Evolutionary conservation across 805 yeast genomes (phyloP), one percentile per base, ranked within the genome.

Genomic region (Saccharomycopsis sp.): DNA sequence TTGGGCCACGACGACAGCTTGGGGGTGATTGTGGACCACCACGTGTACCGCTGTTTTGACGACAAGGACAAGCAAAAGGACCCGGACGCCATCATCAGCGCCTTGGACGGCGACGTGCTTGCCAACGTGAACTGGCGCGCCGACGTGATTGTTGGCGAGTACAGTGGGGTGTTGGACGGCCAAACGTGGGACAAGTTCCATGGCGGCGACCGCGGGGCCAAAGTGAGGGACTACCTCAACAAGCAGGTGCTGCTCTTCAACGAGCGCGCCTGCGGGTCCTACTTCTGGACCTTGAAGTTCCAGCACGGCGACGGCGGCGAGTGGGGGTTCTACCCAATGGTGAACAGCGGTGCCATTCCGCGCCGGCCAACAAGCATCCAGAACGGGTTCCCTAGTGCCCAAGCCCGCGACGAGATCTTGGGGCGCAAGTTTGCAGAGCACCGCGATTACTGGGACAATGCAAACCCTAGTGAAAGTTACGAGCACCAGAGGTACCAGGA

Each of bases 301-400:
- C 74, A 80, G 55, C 68, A 76, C 43, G 96, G 96, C 2, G 80
- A 79, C 54, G 96, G 96, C 32, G 97, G 97, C 12, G 96, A 86
- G 61, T 89, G 97, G 97, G 96, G 92, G 37, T 80, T 85, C 60
- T 68, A 70, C 18, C 82, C 86, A 27, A 84, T 83, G 87, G 63
- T 69, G 16, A 76, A 79, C 17, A 61, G 62, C 39, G 86, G 85
- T 1, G 72, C 77, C 6, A 57, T 77, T 18, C 71, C 75, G 4
- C 42, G 56, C 12, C 46, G 68, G 31, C 48, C 52, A 0, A 42
- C 39, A 2, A 30, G 42, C n/a, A 52, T 55, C 6, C 53, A 53
- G 17, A 43, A 50, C 3, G 27, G 27, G 9, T 33, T 62, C 1
- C 79, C 80, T 1, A 59, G 57, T 17, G 59, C 65, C 16, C 54